A percentile compares a stretch with the other conserved stretches of the same genome.
phyloP scores from a whole-genome alignment of 78 protist species.

The Dictyostelium purpureum region DNA sequence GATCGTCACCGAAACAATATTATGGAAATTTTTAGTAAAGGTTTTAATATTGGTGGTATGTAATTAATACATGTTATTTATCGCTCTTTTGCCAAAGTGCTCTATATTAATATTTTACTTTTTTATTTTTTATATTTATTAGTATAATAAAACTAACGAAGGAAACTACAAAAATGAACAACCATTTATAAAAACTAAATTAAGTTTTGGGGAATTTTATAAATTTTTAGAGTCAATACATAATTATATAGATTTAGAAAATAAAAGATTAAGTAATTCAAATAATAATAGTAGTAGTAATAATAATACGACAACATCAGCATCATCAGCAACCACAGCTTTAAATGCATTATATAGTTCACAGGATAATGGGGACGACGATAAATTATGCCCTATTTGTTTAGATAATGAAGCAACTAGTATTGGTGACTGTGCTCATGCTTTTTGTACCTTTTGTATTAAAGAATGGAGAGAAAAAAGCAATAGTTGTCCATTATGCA shows the following conservation, averaged over 20 bases:
- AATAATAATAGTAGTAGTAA: no score
- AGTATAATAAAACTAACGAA: background rate
- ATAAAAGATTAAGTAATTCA: background rate
- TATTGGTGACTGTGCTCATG: slow-evolving; percentile 12
- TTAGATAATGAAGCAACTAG: background rate
- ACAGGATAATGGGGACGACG: background rate
- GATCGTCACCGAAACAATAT: background rate
- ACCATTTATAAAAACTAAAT: background rate
- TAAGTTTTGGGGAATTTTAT: slow-evolving; percentile 34
- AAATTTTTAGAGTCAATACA: background rate
- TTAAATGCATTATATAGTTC: background rate
- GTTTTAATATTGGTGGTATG: background rate
- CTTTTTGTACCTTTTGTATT: slow-evolving; percentile 3
- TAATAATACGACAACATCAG: background rate
- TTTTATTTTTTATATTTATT: background rate
- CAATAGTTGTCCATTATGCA: slow-evolving; percentile 18
- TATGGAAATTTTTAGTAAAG: slow-evolving; percentile 14
- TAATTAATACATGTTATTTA: no score
- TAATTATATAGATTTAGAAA: background rate
- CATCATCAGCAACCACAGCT: background rate
- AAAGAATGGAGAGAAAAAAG: background rate
- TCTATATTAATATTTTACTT: background rate
- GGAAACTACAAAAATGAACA: background rate
- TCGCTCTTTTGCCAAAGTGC: no score
- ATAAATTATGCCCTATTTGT: slow-evolving; percentile 35